Base-by-base conservation (phyloP, 306 rosid genomes). In the Vigna reflexopilosa region DNA sequence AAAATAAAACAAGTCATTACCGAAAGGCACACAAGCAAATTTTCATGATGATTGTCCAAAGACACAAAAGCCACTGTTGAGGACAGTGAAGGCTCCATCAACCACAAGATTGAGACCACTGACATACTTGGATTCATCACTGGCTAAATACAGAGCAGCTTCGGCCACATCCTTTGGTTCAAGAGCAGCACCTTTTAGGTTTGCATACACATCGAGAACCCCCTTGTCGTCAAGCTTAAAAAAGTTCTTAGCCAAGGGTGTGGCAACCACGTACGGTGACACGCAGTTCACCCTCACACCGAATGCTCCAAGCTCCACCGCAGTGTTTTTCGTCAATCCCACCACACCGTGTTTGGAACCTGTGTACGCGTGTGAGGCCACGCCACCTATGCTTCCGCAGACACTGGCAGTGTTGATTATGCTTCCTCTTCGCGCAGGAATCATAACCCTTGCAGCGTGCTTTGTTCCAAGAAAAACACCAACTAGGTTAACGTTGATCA, bases 251-350 rank as follows among this genome's bases (percentile, higher is more conserved):
- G 77, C 22, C 75, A 88, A 9, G 0, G 91, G 72, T 0, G 92
- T 85, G 2, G 85, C 80, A 10, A 88, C 85, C 12, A 67, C 1
- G 17, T 77, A 77, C 0, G 91, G 91, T 0, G 89, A 85, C 7
- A 90, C 80, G 32, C 83, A 86, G 15, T 90, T 90, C 9, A 88
- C 91, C 14, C 90, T 70, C 24, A 88, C 83, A 14, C 93, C 93
- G 0, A 26, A 77, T 0, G 20, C 54, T 22, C 93, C 93, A 4
- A 90, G 81, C 64, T 90, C 92, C 44, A 87, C 84, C 1, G 88
- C 81, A 0, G 81, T 64, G 67, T 80, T 87, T 15, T 10, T 87
- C 47, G 32, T 76, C 1, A 88, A 49, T 32, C 93, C 96, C 32
- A 80, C 70, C 6, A 85, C 70, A 0, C 56, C 90, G 26, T 87